Percentiles rank a stretch among this genome's conserved stretches.
Conservation (phyloP, 768 basidiomycete genomes). For the Clathrus columnatus region DNA sequence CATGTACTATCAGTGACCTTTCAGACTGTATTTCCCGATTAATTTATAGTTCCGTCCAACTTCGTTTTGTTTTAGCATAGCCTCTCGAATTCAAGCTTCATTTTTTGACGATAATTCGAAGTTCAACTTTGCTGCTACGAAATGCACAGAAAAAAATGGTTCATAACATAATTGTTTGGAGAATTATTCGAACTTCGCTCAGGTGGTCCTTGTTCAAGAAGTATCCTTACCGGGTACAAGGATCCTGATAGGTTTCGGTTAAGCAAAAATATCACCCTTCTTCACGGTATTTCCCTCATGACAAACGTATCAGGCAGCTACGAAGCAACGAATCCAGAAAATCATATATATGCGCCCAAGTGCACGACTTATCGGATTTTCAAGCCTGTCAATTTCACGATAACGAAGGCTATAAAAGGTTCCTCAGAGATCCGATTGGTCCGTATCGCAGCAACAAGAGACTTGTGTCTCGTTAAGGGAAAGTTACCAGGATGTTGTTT, state of each 20-base stretch:
- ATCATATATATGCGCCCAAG: background rate
- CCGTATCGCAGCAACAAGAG: background rate
- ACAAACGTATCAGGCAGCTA: too few relatives aligned
- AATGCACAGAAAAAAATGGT: too few relatives aligned
- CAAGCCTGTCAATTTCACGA: background rate
- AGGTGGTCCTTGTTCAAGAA: background rate
- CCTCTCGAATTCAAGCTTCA: too few relatives aligned
- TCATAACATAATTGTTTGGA: too few relatives aligned
- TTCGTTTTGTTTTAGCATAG: too few relatives aligned
- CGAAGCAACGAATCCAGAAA: background rate
- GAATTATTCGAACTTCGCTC: too few relatives aligned
- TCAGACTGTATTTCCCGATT: too few relatives aligned
- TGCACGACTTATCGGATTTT: background rate
- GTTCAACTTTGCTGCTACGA: too few relatives aligned
- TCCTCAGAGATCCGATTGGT: background rate
- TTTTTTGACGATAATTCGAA: too few relatives aligned
- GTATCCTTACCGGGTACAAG: background rate
- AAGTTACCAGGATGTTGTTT: background rate
- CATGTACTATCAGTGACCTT: too few relatives aligned
- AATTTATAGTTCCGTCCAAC: too few relatives aligned
- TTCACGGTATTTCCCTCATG: too few relatives aligned
- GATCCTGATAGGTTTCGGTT: background rate
- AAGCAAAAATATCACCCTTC: background rate
- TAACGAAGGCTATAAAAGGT: background rate
- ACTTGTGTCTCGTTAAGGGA: background rate